These are phyloP conservation scores for Capronia coronata DNA, from an alignment of 2,329 filamentous ascomycete genomes.

Conservation along the genomic window DNA sequence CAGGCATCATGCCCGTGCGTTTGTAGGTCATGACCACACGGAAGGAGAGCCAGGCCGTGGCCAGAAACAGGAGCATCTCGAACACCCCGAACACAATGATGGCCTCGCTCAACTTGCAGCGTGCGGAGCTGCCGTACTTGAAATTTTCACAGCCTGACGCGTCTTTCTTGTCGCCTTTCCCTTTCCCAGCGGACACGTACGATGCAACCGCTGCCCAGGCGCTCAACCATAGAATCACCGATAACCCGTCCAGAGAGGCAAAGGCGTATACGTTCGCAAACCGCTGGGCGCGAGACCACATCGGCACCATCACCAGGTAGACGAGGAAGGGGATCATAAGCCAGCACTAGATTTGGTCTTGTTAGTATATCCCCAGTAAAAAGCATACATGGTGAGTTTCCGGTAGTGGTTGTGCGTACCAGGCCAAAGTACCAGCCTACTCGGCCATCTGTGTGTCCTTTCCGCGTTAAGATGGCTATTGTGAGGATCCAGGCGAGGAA, in stretches of 20 bases:
- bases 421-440: constrained; percentile 51
- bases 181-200: constrained; percentile 52
- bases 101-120: constrained; percentile 53
- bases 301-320: constrained; percentile 55
- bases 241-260: constrained; percentile 49
- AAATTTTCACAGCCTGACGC: constrained; percentile 50
- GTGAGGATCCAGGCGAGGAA: constrained; percentile 54
- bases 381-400: no score
- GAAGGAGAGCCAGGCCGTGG: constrained; percentile 49
- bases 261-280: constrained; percentile 58
- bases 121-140: constrained; percentile 48
- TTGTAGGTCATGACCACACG: constrained; percentile 52
- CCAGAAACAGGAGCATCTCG: constrained; percentile 52
- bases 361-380: background rate
- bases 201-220: constrained; percentile 52
- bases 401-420: constrained; percentile 5
- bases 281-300: constrained; percentile 52
- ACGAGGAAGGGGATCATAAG: constrained; percentile 52
- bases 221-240: constrained; percentile 52
- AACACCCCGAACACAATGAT: constrained; percentile 52
- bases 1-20: constrained; percentile 50
- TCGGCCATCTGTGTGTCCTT: constrained; percentile 48
- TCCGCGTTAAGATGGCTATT: constrained; percentile 53
- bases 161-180: constrained; percentile 41
- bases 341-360: constrained; percentile 51